Base-by-base conservation (phyloP, 2,329 filamentous ascomycete genomes). In the Pseudocercospora crystallina region DNA sequence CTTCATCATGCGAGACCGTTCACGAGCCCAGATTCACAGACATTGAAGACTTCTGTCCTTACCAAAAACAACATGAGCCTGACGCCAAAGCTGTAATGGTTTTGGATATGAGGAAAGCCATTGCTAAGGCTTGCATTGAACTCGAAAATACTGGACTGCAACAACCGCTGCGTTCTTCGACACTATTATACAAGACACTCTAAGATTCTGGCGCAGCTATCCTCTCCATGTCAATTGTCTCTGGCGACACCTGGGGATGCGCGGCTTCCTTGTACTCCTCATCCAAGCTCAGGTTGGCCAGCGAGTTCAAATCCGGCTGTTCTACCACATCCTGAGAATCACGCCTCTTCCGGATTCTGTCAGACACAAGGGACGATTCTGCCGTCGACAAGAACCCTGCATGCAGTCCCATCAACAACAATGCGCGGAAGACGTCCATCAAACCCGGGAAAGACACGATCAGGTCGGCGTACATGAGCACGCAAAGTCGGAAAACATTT, bases 401-500 rank as follows among this genome's bases (percentile, higher is more conserved):
- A 9, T 49, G 46, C 5, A 30, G 20, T 2, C 46, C 46, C 32
- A 43, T 42, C 7, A 49, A 26, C 5, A 49, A 20, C 46, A 49
- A 34, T 2, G 38, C 39, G 9, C 32, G 38, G 11, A 49, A 43
- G n/a, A 49, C 26, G 17, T 49, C 46, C 20, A 42, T 26, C 2
- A 49, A 32, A 12, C 46, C 39, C 9, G 38, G 46, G 32, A 49
- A 49, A 5, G 46, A 49, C 9, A 49, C 46, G 11, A 42, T 17
- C n/a, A 49, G 39, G 35, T 49, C 46, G 14, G 46, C 39, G 26
- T 43, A 49, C 39, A 43, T 37, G 3, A 29, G 33, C 3, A 49
- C 31, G 26, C 46, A 49, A n/a, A 37, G 46, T 29, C 46, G 15
- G 15, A 49, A 49, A 5, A 43, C 11, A 32, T 35, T 32, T 5